Conservation (phyloP, 2,329 filamentous ascomycete species). For the Colletotrichum echinochloae region DNA sequence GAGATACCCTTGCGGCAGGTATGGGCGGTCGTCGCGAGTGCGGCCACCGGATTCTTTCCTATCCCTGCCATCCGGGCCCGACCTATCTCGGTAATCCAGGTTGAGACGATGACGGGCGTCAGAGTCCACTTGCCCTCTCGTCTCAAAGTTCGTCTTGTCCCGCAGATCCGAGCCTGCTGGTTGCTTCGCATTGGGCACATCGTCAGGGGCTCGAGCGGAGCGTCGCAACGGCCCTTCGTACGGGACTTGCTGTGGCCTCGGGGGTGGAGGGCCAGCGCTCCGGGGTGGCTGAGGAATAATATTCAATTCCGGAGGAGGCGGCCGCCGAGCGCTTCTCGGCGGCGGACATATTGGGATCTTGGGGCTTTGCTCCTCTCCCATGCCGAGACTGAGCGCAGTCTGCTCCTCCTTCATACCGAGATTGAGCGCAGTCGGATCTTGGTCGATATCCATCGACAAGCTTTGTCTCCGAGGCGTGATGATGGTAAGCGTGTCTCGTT, state of each 20-base stretch:
- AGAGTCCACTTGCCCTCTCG: constrained; percentile 11
- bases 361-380: neutral
- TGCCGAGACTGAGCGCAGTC: constrained; percentile 23
- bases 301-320: constrained; percentile 33
- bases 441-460: constrained; percentile 62
- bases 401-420: constrained; percentile 12
- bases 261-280: constrained; percentile 14
- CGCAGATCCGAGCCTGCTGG: constrained; percentile 9
- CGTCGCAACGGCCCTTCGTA: constrained; percentile 28
- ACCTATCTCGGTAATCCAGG: neutral
- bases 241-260: constrained; percentile 26
- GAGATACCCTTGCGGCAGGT: constrained; percentile 26
- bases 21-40: constrained; percentile 3
- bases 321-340: constrained; percentile 38
- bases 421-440: constrained; percentile 16
- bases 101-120: constrained; percentile 9
- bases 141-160: constrained; percentile 7
- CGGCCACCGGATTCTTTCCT: neutral
- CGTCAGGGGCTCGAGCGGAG: constrained; percentile 13
- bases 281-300: constrained; percentile 6
- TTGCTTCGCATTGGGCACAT: constrained; percentile 13
- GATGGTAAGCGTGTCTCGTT: constrained; percentile 63
- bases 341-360: constrained; percentile 21
- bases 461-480: constrained; percentile 60
- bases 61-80: neutral